These are phyloP conservation scores for Auriscalpium vulgare DNA, from an alignment of 768 basidiomycete genomes.

Conservation along the genomic window DNA sequence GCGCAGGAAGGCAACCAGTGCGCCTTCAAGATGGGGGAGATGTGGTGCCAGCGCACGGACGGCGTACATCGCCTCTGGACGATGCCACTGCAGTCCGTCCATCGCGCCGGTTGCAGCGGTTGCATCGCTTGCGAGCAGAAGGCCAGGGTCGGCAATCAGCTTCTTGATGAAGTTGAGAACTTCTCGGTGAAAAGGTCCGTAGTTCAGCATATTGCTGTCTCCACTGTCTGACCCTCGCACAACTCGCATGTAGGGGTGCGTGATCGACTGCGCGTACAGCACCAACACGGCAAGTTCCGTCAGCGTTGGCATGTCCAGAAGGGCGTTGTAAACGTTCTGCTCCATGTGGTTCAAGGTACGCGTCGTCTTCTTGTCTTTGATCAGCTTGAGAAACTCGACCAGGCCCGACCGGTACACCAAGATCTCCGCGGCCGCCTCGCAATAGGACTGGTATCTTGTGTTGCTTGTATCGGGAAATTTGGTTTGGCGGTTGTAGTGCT, in stretches of 20 bases:
- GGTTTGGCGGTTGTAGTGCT: background rate
- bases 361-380: slow-evolving; percentile 14
- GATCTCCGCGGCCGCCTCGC: slow-evolving; percentile 13
- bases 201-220: slow-evolving; percentile 17
- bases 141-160: slow-evolving; percentile 9
- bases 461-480: slow-evolving; percentile 21
- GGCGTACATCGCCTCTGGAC: slow-evolving; percentile 1
- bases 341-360: slow-evolving; percentile 21
- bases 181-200: slow-evolving; percentile 16
- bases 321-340: slow-evolving; percentile 17
- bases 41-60: background rate
- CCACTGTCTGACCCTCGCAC: slow-evolving; percentile 12
- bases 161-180: slow-evolving; percentile 10
- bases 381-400: slow-evolving; percentile 16
- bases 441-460: slow-evolving; percentile 15
- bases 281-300: slow-evolving; percentile 17
- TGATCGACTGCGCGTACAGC: slow-evolving; percentile 17
- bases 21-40: background rate
- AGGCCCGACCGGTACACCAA: slow-evolving; percentile 8
- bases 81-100: slow-evolving; percentile 10
- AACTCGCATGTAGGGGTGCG: slow-evolving; percentile 19
- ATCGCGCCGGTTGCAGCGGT: slow-evolving; percentile 6
- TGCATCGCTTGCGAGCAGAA: slow-evolving; percentile 5
- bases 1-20: slow-evolving; percentile 15
- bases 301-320: slow-evolving; percentile 14